phyloP scores from a whole-genome alignment of 1,284 basidiomycete species.

The Lentinus polychrous region DNA sequence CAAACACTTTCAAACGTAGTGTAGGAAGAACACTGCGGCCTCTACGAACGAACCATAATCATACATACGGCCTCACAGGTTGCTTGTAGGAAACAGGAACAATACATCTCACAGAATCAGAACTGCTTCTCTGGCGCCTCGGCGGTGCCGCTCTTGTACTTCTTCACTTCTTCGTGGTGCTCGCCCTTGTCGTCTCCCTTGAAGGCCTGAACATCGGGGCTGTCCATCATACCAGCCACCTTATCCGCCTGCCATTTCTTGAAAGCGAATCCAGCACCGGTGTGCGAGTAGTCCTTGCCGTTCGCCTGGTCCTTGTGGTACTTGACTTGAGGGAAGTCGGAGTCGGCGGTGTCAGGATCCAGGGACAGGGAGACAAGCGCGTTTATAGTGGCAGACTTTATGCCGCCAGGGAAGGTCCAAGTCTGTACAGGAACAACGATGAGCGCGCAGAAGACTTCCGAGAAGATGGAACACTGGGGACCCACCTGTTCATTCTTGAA shows the following conservation, averaged over 20 bases:
- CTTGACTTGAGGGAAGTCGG: constrained; percentile 26
- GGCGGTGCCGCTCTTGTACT: constrained; percentile 14
- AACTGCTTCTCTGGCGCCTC: constrained; percentile 16
- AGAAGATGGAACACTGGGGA: neutral
- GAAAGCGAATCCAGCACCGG: constrained; percentile 25
- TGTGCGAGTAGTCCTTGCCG: constrained; percentile 27
- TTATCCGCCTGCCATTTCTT: constrained; percentile 28
- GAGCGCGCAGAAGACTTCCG: neutral
- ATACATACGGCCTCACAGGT: no score
- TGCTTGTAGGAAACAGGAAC: no score
- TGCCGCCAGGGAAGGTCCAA: constrained; percentile 24
- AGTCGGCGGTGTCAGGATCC: constrained; percentile 24
- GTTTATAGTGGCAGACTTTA: constrained; percentile 26
- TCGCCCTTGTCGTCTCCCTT: constrained; percentile 17
- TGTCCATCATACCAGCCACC: constrained; percentile 20
- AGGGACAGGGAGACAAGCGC: constrained; percentile 25
- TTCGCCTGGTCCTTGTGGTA: constrained; percentile 30
- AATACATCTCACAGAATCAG: no score
- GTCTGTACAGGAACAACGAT: constrained; percentile 12
- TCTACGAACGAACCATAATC: no score
- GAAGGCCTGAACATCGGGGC: constrained; percentile 19
- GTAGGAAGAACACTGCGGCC: no score
- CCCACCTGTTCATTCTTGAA: constrained; percentile 28
- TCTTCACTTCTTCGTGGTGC: constrained; percentile 16
- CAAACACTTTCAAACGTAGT: no score